Evolutionary conservation across 83 land plant genomes (phyloP).

Genomic region (Diphasiastrum complanatum): DNA sequence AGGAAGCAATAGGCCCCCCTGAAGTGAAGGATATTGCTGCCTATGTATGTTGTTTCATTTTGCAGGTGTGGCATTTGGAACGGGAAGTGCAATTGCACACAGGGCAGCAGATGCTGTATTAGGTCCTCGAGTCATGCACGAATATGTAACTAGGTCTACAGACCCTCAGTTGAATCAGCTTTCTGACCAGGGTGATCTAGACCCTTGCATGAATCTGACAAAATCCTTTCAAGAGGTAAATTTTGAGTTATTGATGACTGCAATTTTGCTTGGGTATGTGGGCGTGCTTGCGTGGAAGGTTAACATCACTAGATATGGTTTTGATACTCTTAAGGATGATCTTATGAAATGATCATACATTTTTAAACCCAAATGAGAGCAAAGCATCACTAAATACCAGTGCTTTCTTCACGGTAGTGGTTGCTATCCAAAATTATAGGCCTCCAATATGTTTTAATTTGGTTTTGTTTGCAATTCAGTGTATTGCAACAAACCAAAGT

Average conservation of each 20-base stretch:
- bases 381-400: no score
- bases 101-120: slow-evolving; percentile 63
- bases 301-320: no score
- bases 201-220: slow-evolving; percentile 42
- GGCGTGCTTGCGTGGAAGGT: no score
- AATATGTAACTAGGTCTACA: slow-evolving; percentile 33
- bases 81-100: slow-evolving; percentile 67
- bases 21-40: neutral
- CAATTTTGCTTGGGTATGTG: no score
- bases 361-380: no score
- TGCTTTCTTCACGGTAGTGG: no score
- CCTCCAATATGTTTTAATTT: no score
- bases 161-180: slow-evolving; percentile 19
- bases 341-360: no score
- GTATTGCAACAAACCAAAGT: slow-evolving; percentile 35
- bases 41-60: neutral
- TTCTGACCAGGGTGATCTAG: slow-evolving; percentile 18
- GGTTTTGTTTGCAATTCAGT: slow-evolving; percentile 23
- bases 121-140: slow-evolving; percentile 68
- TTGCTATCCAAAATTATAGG: no score
- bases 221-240: slow-evolving; percentile 61
- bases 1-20: neutral
- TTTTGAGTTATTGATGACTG: no score
- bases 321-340: no score
- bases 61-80: slow-evolving; percentile 61